These are phyloP conservation scores for Leucocoprinus sp. DNA, from an alignment of 768 basidiomycete species.

Conservation along the genomic window DNA sequence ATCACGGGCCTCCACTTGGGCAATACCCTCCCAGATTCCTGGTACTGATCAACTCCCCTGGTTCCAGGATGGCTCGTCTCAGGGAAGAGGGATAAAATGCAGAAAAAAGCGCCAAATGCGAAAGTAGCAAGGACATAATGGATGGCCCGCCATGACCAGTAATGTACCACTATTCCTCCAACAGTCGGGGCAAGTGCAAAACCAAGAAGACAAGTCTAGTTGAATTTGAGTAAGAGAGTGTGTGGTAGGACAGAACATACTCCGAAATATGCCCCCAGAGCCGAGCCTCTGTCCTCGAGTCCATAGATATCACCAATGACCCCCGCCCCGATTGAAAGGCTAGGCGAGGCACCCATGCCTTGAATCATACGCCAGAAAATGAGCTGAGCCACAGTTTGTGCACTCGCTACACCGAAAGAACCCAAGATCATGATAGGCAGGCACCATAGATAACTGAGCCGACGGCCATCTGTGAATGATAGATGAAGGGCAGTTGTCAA, in stretches of 20 bases:
- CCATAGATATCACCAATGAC: conserved; percentile 62
- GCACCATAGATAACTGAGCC: conserved; percentile 49
- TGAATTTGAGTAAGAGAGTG: background rate
- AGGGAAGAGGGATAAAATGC: conserved; percentile 41
- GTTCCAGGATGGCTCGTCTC: conserved; percentile 61
- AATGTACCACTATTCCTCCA: conserved; percentile 31
- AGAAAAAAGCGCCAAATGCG: conserved; percentile 30
- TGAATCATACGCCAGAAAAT: conserved; percentile 61
- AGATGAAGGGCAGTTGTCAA: background rate
- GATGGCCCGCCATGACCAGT: conserved; percentile 55
- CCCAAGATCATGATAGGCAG: conserved; percentile 53
- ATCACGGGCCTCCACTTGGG: conserved; percentile 25
- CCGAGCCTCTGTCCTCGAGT: conserved; percentile 51
- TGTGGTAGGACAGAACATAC: conserved; percentile 21
- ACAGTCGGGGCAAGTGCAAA: conserved; percentile 51
- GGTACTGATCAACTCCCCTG: conserved; percentile 42
- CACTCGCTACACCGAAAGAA: conserved; percentile 49
- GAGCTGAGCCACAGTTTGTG: conserved; percentile 35
- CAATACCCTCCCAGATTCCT: conserved; percentile 22
- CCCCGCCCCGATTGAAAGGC: conserved; percentile 45
- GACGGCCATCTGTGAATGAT: conserved; percentile 49
- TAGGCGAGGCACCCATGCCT: conserved; percentile 55
- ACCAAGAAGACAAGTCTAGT: conserved; percentile 46
- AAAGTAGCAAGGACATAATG: conserved; percentile 38
- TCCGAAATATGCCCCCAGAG: conserved; percentile 51